Evolutionary conservation across 2,329 filamentous ascomycete genomes (phyloP).

Genomic region (Aspergillus neoniger): DNA sequence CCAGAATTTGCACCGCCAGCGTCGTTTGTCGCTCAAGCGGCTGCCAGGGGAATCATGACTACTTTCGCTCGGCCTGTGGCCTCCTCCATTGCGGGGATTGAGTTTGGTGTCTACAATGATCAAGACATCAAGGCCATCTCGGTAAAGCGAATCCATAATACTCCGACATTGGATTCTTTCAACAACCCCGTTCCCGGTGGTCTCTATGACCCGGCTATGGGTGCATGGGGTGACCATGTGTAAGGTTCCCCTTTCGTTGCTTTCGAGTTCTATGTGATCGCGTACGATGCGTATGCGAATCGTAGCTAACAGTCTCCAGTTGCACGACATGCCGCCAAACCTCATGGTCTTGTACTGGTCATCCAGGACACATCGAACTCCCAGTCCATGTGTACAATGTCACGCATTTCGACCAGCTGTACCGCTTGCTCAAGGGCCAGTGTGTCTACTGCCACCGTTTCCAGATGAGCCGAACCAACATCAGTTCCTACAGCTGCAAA

Average conservation of each 20-base stretch:
- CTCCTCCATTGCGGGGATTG: slow-evolving; percentile 80
- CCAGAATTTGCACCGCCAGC: slow-evolving; percentile 27
- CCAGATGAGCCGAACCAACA: slow-evolving; percentile 71
- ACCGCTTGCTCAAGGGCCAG: slow-evolving; percentile 80
- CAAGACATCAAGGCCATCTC: slow-evolving; percentile 86
- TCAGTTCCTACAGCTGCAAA: slow-evolving; percentile 81
- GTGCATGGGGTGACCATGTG: slow-evolving; percentile 83
- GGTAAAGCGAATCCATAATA: slow-evolving; percentile 90
- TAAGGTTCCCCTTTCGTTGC: slow-evolving; percentile 50
- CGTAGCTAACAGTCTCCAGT: slow-evolving; percentile 49
- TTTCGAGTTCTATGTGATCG: slow-evolving; percentile 6
- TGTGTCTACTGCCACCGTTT: slow-evolving; percentile 90
- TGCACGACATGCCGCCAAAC: slow-evolving; percentile 91
- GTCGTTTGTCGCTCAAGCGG: slow-evolving; percentile 39
- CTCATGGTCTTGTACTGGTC: slow-evolving; percentile 80
- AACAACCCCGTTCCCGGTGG: slow-evolving; percentile 87
- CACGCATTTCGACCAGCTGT: slow-evolving; percentile 91
- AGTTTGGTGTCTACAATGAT: slow-evolving; percentile 81
- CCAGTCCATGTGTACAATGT: slow-evolving; percentile 93
- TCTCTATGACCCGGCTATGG: slow-evolving; percentile 88
- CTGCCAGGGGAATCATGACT: slow-evolving; percentile 44
- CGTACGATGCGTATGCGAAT: slow-evolving; percentile 10
- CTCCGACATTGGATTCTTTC: slow-evolving; percentile 89
- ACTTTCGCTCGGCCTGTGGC: slow-evolving; percentile 71
- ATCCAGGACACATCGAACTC: slow-evolving; percentile 92